Conservation (phyloP, 768 basidiomycete species). For the Ramaria sp. region DNA sequence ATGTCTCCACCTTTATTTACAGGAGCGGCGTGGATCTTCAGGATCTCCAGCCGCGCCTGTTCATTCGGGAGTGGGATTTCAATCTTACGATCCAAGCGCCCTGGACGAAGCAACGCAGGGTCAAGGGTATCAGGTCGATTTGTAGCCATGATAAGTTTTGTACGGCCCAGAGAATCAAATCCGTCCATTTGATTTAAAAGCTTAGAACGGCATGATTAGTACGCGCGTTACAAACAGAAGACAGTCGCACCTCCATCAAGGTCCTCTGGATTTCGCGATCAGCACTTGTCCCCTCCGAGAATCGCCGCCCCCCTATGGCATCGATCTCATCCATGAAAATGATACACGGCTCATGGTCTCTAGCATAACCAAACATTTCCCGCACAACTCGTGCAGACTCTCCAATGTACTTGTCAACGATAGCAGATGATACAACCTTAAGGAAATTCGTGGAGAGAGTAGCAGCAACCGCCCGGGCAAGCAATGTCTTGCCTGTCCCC, state of each 20-base stretch:
- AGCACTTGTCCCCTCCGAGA: slow-evolving; percentile 93
- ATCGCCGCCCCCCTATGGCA: slow-evolving; percentile 86
- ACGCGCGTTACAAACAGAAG: not conserved
- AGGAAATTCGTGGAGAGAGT: slow-evolving; percentile 94
- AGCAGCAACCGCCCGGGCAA: slow-evolving; percentile 93
- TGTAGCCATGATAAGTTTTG: slow-evolving; percentile 99
- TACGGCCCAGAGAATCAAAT: slow-evolving; percentile 90
- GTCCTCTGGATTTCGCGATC: slow-evolving; percentile 99
- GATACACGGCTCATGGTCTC: slow-evolving; percentile 95
- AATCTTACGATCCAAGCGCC: slow-evolving; percentile 93
- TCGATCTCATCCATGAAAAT: slow-evolving; percentile 99
- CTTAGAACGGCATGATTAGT: slow-evolving; percentile 26
- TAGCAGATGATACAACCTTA: slow-evolving; percentile 96
- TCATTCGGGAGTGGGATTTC: slow-evolving; percentile 98
- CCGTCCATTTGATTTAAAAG: slow-evolving; percentile 99
- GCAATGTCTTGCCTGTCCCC: slow-evolving; percentile 91
- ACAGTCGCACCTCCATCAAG: slow-evolving; percentile 70
- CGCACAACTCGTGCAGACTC: slow-evolving; percentile 93
- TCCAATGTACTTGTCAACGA: slow-evolving; percentile 97
- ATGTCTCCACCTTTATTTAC: slow-evolving; percentile 95
- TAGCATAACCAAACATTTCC: slow-evolving; percentile 98
- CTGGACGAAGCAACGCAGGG: slow-evolving; percentile 91
- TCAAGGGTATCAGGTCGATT: slow-evolving; percentile 98
- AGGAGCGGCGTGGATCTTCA: slow-evolving; percentile 92
- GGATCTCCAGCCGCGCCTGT: slow-evolving; percentile 88